Percentiles rank a stretch among this genome's conserved stretches.
phyloP scores from a whole-genome alignment of 495 filamentous ascomycete species.

The Penicillium salamii region DNA sequence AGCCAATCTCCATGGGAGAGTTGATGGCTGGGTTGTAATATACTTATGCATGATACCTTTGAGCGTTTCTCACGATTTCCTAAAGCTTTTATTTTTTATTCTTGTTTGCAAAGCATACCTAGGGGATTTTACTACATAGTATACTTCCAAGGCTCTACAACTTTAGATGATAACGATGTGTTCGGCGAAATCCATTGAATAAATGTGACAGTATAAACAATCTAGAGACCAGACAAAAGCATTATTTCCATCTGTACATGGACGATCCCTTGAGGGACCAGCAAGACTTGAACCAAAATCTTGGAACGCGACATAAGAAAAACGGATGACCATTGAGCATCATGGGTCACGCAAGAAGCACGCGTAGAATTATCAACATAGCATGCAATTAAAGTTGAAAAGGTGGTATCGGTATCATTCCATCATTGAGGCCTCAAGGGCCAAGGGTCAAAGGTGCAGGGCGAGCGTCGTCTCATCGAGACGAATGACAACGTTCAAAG shows the following conservation, averaged over 20 bases:
- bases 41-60: neutral
- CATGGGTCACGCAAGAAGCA: neutral
- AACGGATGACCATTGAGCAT: neutral
- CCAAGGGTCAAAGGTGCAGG: neutral
- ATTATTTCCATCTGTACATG: no score
- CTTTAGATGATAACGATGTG: neutral
- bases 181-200: no score
- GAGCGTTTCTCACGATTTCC: constrained; percentile 3
- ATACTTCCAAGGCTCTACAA: neutral
- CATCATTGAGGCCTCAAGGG: constrained; percentile 8
- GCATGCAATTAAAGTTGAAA: neutral
- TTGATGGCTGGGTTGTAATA: constrained; percentile 56
- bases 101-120: no score
- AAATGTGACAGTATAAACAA: no score
- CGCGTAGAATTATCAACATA: neutral
- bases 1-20: constrained; percentile 84
- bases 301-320: no score
- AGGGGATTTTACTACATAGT: no score
- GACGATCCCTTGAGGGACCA: no score
- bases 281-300: no score
- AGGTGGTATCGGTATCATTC: constrained; percentile 16
- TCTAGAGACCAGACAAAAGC: no score
- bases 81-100: neutral
- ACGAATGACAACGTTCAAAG: no score
- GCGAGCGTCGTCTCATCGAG: no score